Conservation (phyloP, 192 early-diverging fungal species). For the Dissophora ornata region DNA sequence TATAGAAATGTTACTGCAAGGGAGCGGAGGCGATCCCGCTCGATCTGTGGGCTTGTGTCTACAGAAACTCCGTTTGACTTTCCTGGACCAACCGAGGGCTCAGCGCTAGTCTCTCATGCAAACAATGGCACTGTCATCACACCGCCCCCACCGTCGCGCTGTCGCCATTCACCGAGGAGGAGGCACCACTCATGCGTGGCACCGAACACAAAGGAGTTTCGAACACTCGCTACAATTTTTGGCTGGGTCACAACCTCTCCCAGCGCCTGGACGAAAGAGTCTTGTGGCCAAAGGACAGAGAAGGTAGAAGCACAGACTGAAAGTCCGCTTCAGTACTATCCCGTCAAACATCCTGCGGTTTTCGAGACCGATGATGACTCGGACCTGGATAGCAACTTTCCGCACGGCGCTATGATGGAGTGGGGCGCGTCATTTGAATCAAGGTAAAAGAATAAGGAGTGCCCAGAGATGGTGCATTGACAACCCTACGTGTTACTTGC, state of each 20-base stretch:
- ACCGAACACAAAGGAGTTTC: conserved; percentile 55
- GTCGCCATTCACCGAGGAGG: conserved; percentile 17
- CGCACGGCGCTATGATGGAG: background rate
- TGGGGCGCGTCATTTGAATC: conserved; percentile 15
- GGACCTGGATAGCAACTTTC: conserved; percentile 5
- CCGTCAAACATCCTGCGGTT: background rate
- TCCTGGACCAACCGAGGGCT: conserved; percentile 1
- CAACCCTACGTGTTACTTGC: too few species aligned
- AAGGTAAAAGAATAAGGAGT: conserved; percentile 2
- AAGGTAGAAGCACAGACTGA: background rate
- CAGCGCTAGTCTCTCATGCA: conserved; percentile 2
- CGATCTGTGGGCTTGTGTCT: conserved; percentile 4
- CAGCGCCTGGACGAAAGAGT: conserved; percentile 5
- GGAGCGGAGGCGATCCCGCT: background rate
- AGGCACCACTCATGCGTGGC: conserved; percentile 57
- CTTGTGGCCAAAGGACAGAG: background rate
- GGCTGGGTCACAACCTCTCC: conserved; percentile 53
- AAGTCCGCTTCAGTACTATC: background rate
- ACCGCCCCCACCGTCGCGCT: conserved; percentile 11
- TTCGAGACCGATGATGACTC: conserved; percentile 32
- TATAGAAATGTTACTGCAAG: background rate
- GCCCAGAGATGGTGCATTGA: too few species aligned
- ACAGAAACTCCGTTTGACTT: conserved; percentile 11
- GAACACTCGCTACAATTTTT: conserved; percentile 56
- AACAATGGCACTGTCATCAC: conserved; percentile 7